phyloP scores from a whole-genome alignment of 1,139 yeast genomes.

The Diutina ranongensis region DNA sequence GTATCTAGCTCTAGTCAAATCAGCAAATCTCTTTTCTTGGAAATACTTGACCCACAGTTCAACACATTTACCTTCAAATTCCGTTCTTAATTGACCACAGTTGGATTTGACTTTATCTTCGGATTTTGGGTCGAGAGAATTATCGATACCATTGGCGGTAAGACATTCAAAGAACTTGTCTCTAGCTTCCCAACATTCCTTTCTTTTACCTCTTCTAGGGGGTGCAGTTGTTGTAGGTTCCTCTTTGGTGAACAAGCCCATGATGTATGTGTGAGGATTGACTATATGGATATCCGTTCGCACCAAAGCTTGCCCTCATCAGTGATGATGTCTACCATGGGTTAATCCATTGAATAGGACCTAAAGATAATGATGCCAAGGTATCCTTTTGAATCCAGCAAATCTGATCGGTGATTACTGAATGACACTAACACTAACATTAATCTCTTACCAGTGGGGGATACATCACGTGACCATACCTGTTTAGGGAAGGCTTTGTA shows the following conservation, averaged over 20 bases:
- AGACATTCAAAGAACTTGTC: slow-evolving; percentile 33
- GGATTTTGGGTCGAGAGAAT: slow-evolving; percentile 31
- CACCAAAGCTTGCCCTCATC: too few species aligned
- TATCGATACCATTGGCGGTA: slow-evolving; percentile 27
- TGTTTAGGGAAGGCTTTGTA: neutral
- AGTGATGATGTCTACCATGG: too few species aligned
- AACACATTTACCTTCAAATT: slow-evolving; percentile 31
- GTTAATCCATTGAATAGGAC: too few species aligned
- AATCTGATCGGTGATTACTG: too few species aligned
- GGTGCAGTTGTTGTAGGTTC: slow-evolving; percentile 19
- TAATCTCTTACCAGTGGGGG: too few species aligned
- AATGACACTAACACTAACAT: too few species aligned
- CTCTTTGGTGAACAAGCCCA: slow-evolving; percentile 26
- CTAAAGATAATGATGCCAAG: too few species aligned
- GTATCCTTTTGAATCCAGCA: too few species aligned
- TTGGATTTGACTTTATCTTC: slow-evolving; percentile 20
- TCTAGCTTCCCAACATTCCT: slow-evolving; percentile 34
- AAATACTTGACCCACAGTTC: slow-evolving; percentile 35
- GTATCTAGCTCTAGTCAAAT: slow-evolving; percentile 29
- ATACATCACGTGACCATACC: neutral
- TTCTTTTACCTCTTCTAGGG: slow-evolving; percentile 30
- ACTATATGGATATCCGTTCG: neutral
- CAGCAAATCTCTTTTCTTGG: slow-evolving; percentile 36
- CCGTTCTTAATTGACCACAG: slow-evolving; percentile 25
- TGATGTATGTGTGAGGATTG: slow-evolving; percentile 8